Evolutionary conservation across 2,329 filamentous ascomycete species (phyloP), one percentile per base, ranked within the genome.

Genomic region (Daldinia sp.): DNA sequence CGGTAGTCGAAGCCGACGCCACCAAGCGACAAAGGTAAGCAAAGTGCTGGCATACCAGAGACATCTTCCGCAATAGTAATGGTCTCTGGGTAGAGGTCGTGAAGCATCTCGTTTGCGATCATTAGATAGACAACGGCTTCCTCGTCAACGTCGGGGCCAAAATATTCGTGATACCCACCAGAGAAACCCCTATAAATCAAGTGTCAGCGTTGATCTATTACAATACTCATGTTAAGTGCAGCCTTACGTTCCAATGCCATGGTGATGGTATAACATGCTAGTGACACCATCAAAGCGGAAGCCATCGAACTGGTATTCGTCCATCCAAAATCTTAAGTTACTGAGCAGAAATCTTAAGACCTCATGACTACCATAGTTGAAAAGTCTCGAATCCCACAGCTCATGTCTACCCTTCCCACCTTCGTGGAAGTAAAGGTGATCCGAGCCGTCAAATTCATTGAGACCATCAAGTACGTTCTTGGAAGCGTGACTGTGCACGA

Each of bases 321-420:
- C 95, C 94, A 99, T 98, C 94, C 96, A 99, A 84, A 97, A 99
- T 26, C 95, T 89, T 65, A 99, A 82, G 79, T 99, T 99, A 80
- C 94, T 98, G 28, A 99, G 85, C 51, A 99, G 84, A 82, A 99
- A 99, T n/a, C 96, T 89, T 78, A 98, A 81, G 23, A 99, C 96
- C 79, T 99, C 96, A 76, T 98, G 94, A 76, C 89, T 89, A 33
- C 94, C 95, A 78, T 98, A 99, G 84, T 99, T 99, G 86, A 99
- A 99, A 63, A 99, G 83, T 67, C 96, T 89, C 80, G 93, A 97
- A 78, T 98, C 96, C 96, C 96, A 99, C 58, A 97, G 86, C 46
- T 97, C 94, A 78, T 99, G 96, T 60, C 89, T 88, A 30, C 96
- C 96, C 79, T 92, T 96, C 28, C 82, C 85, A 39, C 96, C 96